Base-by-base conservation (phyloP, 1,139 yeast genomes). In the Meyerozyma sp. region DNA sequence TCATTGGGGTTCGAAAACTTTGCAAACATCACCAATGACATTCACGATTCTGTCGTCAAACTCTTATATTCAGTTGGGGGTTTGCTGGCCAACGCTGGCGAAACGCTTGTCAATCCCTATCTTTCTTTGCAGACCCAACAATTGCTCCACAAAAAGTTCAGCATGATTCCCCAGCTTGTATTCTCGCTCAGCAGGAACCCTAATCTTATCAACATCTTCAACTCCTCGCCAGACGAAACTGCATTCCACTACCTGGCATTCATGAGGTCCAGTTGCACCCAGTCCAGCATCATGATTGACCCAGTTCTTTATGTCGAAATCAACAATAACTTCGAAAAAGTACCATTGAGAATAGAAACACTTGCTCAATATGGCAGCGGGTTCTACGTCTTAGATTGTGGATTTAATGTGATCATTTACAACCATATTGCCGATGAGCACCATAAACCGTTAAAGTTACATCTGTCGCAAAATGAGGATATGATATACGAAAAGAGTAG, bases 141-240 rank as follows among this genome's bases (percentile, higher is more conserved):
- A 29, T 52, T 46, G 5, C 61, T 66, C 13, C 57, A 63, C 43
- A 66, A 59, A 32, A 54, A 52, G 37, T 65, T 68, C 39, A 53
- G 53, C 10, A 43, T 51, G 1, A 44, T 71, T 13, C 71, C 73
- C 1, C 46, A 57, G 1, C 52, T 62, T 34, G 55, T 64, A 1
- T 69, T 65, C 46, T 56, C 62, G 44, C 55, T 71, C 42, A 51
- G 73, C 44, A 57, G 61, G 41, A 68, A 66, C 44, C 68, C 68
- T 2, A 66, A 63, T 39, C 59, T 71, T 28, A 49, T 70, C 8
- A 52, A 56, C 26, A 61, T 67, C 2, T 70, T 71, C 54, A 71
- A 71, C 49, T 64, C 72, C 8, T 66, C 71, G 44, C 77, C 77
- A 0, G 77, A 71, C 46, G 76, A 71, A 52, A 70, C 73, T 5